Conservation (phyloP, 78 protist species). For the Protostelium mycophagum region DNA sequence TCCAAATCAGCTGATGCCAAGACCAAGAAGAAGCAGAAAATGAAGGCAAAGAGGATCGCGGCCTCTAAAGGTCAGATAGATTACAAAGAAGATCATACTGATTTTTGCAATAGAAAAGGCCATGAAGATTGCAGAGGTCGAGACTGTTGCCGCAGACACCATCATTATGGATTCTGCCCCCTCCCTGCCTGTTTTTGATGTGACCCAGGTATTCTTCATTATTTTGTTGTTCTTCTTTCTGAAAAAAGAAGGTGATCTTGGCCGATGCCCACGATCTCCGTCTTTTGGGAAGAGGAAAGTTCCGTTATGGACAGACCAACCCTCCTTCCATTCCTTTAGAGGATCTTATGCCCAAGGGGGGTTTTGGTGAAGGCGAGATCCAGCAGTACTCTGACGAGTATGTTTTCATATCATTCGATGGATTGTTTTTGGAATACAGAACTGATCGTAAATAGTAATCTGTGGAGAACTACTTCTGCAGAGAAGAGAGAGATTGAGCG, state of each 20-base stretch:
- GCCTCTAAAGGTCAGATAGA: background rate
- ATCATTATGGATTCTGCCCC: background rate
- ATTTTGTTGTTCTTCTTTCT: background rate
- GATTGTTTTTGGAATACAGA: too few relatives aligned
- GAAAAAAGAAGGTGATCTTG: background rate
- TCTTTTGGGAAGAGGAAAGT: background rate
- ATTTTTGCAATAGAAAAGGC: background rate
- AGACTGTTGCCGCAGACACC: background rate
- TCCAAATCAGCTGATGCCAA: background rate
- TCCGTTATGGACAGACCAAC: background rate
- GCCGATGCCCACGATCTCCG: background rate
- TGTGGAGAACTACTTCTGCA: slow-evolving; percentile 69
- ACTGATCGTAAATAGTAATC: slow-evolving; percentile 23
- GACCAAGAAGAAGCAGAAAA: background rate
- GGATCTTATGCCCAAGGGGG: background rate
- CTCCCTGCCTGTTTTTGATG: background rate
- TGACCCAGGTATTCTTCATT: background rate
- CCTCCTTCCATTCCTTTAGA: background rate
- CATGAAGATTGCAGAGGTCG: background rate
- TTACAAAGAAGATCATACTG: background rate
- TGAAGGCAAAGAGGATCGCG: background rate
- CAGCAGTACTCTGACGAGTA: background rate
- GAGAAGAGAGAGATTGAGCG: slow-evolving; percentile 79
- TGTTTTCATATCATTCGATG: background rate
- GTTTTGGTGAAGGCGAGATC: background rate